Evolutionary conservation across 2,329 filamentous ascomycete genomes (phyloP).

Genomic region (Cylindrodendrum hubeiense): DNA sequence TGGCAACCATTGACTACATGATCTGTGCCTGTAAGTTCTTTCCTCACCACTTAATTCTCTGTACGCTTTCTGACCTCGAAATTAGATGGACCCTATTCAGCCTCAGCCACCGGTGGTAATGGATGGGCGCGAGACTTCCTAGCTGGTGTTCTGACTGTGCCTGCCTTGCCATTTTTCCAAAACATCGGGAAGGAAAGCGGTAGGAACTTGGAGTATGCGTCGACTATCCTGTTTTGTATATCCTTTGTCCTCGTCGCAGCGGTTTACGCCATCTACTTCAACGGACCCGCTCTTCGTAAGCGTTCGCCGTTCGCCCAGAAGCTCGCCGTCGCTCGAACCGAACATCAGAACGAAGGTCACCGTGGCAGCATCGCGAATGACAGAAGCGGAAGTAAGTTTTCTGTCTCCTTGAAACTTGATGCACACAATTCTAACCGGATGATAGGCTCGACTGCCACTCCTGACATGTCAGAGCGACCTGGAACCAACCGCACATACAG

Average conservation of each 20-base stretch:
- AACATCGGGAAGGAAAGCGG: constrained; percentile 64
- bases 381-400: constrained; percentile 46
- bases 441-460: constrained; percentile 39
- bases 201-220: constrained; percentile 69
- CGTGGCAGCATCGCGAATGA: constrained; percentile 45
- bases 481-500: constrained; percentile 48
- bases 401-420: rapidly evolving
- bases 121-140: constrained; percentile 81
- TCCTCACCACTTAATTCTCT: rapidly evolving
- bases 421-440: constrained; percentile 16
- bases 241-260: constrained; percentile 71
- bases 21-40: constrained; percentile 41
- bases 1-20: constrained; percentile 85
- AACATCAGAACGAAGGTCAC: constrained; percentile 45
- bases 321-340: constrained; percentile 60
- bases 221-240: constrained; percentile 73
- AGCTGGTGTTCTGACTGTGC: constrained; percentile 78
- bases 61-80: background rate
- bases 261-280: constrained; percentile 76
- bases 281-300: constrained; percentile 70
- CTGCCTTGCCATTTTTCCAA: constrained; percentile 73
- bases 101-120: constrained; percentile 81
- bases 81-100: constrained; percentile 72
- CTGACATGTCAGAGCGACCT: constrained; percentile 27
- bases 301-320: constrained; percentile 75